phyloP scores from a whole-genome alignment of 2,329 filamentous ascomycete genomes.

The Zymoseptoria brevis region DNA sequence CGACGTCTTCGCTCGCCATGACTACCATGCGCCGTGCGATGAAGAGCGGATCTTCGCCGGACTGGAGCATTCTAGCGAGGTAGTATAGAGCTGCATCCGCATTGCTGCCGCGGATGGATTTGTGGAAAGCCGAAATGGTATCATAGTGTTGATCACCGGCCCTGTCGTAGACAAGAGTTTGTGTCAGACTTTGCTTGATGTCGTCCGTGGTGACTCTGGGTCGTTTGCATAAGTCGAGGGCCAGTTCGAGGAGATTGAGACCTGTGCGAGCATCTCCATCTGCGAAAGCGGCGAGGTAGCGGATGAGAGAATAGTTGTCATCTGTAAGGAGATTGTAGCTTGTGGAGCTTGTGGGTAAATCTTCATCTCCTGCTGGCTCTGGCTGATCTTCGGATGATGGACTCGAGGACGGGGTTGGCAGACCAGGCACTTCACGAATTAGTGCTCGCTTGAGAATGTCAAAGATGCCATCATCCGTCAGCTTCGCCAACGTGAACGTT shows the following conservation, averaged over 20 bases:
- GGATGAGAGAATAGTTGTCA: conserved; percentile 56
- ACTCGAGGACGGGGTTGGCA: conserved; percentile 32
- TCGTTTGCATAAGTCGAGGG: conserved; percentile 64
- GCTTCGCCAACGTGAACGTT: conserved; percentile 75
- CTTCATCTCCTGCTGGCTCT: not conserved
- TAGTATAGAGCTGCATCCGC: conserved; percentile 89
- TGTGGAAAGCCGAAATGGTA: conserved; percentile 94
- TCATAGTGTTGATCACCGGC: conserved; percentile 97
- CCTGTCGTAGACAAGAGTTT: conserved; percentile 89
- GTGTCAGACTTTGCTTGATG: conserved; percentile 76
- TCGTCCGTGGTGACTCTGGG: conserved; percentile 60
- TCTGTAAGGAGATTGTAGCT: conserved; percentile 52
- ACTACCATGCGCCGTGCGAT: conserved; percentile 89
- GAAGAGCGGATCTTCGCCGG: conserved; percentile 87
- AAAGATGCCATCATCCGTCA: conserved; percentile 63
- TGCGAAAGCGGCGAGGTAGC: conserved; percentile 75
- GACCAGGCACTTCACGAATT: conserved; percentile 44
- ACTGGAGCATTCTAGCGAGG: conserved; percentile 88
- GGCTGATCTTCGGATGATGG: conserved; percentile 16
- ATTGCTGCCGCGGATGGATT: conserved; percentile 81
- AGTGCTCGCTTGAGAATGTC: conserved; percentile 72
- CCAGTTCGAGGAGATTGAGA: conserved; percentile 83
- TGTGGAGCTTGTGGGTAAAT: conserved; percentile 16
- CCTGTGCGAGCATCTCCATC: conserved; percentile 91
- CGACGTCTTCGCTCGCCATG: conserved; percentile 91